These are phyloP conservation scores for Aureobasidium sp. DNA, from an alignment of 2,329 filamentous ascomycete genomes.

Conservation along the genomic window DNA sequence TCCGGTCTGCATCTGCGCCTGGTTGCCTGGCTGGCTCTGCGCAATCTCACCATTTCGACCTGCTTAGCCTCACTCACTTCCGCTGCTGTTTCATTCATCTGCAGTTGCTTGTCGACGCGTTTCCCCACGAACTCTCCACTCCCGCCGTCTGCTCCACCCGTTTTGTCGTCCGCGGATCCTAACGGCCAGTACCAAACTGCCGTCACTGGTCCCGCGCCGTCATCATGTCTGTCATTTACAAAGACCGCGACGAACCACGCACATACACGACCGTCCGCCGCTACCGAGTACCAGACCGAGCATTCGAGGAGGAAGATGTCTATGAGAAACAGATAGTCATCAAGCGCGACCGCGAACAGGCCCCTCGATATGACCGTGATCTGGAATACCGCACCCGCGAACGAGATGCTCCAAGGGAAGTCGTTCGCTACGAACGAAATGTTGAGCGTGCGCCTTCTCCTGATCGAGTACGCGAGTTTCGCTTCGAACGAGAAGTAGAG, in stretches of 20 bases:
- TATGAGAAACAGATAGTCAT: constrained; percentile 43
- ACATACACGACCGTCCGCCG: constrained; percentile 52
- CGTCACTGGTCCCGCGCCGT: constrained; percentile 4
- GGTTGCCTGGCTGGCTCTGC: constrained; percentile 9
- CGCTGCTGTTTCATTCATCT: background rate
- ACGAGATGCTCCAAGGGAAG: constrained; percentile 30
- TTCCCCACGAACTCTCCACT: constrained; percentile 11
- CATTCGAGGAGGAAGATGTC: constrained; percentile 22
- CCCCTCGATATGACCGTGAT: constrained; percentile 20
- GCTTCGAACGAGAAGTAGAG: constrained; percentile 27
- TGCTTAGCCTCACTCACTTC: background rate
- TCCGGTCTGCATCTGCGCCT: background rate
- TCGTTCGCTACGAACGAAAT: constrained; percentile 26
- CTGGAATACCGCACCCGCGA: constrained; percentile 32
- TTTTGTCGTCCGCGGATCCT: constrained; percentile 1
- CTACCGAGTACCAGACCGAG: constrained; percentile 49
- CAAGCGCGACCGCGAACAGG: constrained; percentile 28
- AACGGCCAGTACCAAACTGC: constrained; percentile 14
- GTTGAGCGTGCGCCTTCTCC: constrained; percentile 16
- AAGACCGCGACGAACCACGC: constrained; percentile 33
- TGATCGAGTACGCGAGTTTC: constrained; percentile 29
- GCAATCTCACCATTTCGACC: background rate
- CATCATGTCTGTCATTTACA: constrained; percentile 40
- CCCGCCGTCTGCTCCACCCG: background rate
- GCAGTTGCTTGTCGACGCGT: background rate